Evolutionary conservation across 495 filamentous ascomycete genomes (phyloP).

Genomic region (Aspergillus affinis): DNA sequence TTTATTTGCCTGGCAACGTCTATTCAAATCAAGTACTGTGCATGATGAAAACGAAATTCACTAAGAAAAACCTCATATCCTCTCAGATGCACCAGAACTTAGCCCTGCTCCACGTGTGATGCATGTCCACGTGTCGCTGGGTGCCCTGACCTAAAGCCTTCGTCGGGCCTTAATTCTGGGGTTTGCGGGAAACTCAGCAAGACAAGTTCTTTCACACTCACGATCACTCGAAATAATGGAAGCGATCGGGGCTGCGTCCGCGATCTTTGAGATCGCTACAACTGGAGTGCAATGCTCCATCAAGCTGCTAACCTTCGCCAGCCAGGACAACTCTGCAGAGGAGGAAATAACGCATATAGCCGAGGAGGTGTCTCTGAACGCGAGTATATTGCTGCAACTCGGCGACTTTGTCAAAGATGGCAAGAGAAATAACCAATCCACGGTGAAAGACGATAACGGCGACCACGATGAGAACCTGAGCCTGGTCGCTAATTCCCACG

Average conservation of each 20-base stretch:
- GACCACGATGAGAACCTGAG: neutral
- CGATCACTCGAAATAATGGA: constrained; percentile 10
- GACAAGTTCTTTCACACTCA: too few species aligned
- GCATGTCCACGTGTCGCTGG: too few species aligned
- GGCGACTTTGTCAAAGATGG: neutral
- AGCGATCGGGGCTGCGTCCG: constrained; percentile 20
- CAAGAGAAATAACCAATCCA: neutral
- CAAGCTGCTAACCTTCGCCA: constrained; percentile 20
- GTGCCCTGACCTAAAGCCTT: too few species aligned
- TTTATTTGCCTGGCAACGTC: too few species aligned
- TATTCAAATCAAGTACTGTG: too few species aligned
- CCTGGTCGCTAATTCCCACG: neutral
- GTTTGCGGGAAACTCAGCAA: too few species aligned
- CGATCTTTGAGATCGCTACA: constrained; percentile 18
- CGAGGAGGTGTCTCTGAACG: neutral
- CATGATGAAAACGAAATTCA: too few species aligned
- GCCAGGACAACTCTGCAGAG: constrained; percentile 11
- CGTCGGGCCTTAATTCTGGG: too few species aligned
- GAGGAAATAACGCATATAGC: constrained; percentile 1
- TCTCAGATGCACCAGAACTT: too few species aligned
- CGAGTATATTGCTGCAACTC: neutral
- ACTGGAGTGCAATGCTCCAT: constrained; percentile 21
- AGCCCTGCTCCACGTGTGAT: too few species aligned
- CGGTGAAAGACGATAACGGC: neutral
- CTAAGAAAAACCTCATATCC: too few species aligned